These are phyloP conservation scores for Plasmodium coatneyi DNA, from an alignment of 169 alveolate genomes.

Conservation along the genomic window DNA sequence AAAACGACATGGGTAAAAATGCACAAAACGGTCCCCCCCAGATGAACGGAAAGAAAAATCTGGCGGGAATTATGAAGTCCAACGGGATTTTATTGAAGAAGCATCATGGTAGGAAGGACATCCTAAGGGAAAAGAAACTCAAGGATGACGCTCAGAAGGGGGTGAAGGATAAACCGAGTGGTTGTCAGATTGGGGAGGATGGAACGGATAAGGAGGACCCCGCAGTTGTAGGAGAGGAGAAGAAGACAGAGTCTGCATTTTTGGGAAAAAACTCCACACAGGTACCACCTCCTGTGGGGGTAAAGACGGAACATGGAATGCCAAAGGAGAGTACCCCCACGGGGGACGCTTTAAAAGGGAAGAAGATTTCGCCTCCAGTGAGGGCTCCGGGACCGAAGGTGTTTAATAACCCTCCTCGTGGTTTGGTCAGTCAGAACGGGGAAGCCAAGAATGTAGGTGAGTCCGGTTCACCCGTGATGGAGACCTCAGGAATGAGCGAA, in stretches of 20 bases:
- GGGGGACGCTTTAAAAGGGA: neutral
- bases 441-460: neutral
- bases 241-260: neutral
- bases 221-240: neutral
- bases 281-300: neutral
- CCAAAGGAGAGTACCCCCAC: neutral
- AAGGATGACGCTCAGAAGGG: neutral
- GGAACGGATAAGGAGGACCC: neutral
- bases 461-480: neutral
- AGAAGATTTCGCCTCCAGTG: neutral
- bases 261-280: neutral
- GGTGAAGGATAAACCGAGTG: neutral
- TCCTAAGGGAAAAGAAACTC: neutral
- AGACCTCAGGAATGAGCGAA: neutral
- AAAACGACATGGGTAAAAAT: neutral
- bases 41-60: neutral
- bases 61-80: neutral
- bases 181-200: neutral
- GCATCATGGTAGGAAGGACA: neutral
- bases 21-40: neutral
- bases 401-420: neutral
- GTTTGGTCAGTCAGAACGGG: neutral
- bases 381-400: neutral
- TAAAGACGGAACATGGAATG: neutral
- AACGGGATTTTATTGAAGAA: neutral